Conservation (phyloP, 2,329 filamentous ascomycete genomes). For the Sphaerulina vaccinii region DNA sequence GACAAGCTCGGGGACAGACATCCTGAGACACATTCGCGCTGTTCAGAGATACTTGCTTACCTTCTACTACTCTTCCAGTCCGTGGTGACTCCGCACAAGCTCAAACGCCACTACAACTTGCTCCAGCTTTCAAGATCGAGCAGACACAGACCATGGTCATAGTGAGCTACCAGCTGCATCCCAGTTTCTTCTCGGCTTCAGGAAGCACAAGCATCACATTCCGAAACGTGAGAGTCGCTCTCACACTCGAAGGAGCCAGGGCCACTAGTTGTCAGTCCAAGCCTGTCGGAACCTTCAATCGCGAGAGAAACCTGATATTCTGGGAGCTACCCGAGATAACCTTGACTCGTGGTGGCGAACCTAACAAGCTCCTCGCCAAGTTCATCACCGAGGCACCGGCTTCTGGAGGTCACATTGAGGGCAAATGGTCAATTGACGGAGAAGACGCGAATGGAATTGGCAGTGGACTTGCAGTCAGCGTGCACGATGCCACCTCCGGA, state of each 20-base stretch:
- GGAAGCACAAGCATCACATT: slow-evolving; percentile 53
- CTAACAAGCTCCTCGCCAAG: slow-evolving; percentile 77
- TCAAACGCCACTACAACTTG: slow-evolving; percentile 68
- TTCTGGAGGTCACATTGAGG: slow-evolving; percentile 74
- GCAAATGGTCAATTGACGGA: slow-evolving; percentile 70
- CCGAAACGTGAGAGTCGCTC: slow-evolving; percentile 73
- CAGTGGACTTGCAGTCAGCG: slow-evolving; percentile 62
- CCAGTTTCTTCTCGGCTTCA: slow-evolving; percentile 58
- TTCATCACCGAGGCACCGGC: slow-evolving; percentile 72
- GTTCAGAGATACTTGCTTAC: no score
- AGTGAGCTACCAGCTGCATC: slow-evolving; percentile 80
- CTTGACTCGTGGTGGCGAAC: slow-evolving; percentile 55
- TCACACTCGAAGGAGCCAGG: slow-evolving; percentile 65
- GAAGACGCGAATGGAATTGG: slow-evolving; percentile 51
- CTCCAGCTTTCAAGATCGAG: slow-evolving; percentile 78
- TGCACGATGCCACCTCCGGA: slow-evolving; percentile 48
- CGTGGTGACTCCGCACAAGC: slow-evolving; percentile 63
- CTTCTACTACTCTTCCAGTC: no score
- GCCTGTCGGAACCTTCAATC: slow-evolving; percentile 73
- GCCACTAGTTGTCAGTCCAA: slow-evolving; percentile 72
- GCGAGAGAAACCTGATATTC: slow-evolving; percentile 73
- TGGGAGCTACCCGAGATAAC: slow-evolving; percentile 78
- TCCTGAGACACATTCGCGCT: no score
- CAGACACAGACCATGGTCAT: slow-evolving; percentile 83
- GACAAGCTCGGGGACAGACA: no score